Evolutionary conservation across 78 protist genomes (phyloP).

Genomic region (Paulinella micropora): DNA sequence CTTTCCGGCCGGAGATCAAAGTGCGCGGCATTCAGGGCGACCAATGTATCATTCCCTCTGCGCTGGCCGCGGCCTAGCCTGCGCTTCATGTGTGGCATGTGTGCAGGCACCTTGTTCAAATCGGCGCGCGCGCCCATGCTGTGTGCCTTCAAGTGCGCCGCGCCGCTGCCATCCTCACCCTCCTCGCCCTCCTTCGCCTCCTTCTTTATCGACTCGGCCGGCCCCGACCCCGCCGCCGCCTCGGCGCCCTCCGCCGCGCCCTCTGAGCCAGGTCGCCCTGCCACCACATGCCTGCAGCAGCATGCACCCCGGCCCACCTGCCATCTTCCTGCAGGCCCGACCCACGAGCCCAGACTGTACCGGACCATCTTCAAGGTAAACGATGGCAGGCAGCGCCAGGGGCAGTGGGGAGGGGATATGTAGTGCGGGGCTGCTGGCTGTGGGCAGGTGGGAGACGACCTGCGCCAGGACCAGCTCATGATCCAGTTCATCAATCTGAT

Average conservation of each 20-base stretch:
- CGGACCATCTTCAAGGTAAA: slow-evolving; percentile 55
- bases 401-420: background rate
- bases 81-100: background rate
- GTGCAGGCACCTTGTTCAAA: background rate
- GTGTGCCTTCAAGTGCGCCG: background rate
- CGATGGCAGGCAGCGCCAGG: background rate
- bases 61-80: background rate
- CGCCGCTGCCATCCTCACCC: background rate
- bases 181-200: background rate
- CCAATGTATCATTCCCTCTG: background rate
- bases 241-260: too few relatives aligned
- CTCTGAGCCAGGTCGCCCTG: too few relatives aligned
- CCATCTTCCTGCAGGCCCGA: too few relatives aligned
- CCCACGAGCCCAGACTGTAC: background rate
- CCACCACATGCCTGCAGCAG: too few relatives aligned
- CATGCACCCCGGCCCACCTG: too few relatives aligned
- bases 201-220: background rate
- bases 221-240: background rate
- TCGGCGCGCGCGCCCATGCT: background rate
- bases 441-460: slow-evolving; percentile 65
- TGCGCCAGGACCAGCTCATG: slow-evolving; percentile 89
- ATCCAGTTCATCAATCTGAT: slow-evolving; percentile 70
- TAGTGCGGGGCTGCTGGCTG: background rate
- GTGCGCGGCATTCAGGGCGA: background rate
- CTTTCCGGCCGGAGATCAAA: background rate